Evolutionary conservation across 495 filamentous ascomycete genomes (phyloP).

Genomic region (Podospora didyma): DNA sequence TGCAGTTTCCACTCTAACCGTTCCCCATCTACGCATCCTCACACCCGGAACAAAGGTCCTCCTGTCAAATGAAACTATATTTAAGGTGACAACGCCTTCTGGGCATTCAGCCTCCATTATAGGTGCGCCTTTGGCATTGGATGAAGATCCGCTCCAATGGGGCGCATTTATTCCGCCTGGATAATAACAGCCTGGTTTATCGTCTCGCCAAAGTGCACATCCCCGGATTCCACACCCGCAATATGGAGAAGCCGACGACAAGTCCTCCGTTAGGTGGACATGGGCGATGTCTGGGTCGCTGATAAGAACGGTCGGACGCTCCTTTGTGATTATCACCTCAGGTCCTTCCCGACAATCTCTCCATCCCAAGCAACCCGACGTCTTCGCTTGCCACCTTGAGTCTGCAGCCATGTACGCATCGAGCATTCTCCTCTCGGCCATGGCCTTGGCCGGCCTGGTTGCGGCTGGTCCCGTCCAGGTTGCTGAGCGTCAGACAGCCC

Average conservation of each 20-base stretch:
- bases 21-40: conserved; percentile 3
- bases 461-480: conserved; percentile 14
- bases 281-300: background rate
- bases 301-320: background rate
- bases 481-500: conserved; percentile 16
- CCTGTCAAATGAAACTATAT: background rate
- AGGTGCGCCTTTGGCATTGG: background rate
- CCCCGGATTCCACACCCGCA: background rate
- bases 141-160: background rate
- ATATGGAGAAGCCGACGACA: background rate
- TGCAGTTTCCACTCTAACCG: background rate
- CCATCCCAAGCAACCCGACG: background rate
- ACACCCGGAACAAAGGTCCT: conserved; percentile 3
- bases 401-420: conserved; percentile 10
- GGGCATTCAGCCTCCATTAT: conserved; percentile 3
- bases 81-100: background rate
- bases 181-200: conserved; percentile 1
- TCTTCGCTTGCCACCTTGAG: background rate
- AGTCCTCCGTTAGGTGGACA: background rate
- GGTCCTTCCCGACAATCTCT: background rate
- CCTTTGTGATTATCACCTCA: background rate
- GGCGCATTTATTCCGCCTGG: background rate
- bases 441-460: conserved; percentile 9
- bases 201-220: background rate
- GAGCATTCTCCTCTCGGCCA: conserved; percentile 4